Base-by-base conservation (phyloP, 2,329 filamentous ascomycete genomes). In the Parastagonospora avenae region DNA sequence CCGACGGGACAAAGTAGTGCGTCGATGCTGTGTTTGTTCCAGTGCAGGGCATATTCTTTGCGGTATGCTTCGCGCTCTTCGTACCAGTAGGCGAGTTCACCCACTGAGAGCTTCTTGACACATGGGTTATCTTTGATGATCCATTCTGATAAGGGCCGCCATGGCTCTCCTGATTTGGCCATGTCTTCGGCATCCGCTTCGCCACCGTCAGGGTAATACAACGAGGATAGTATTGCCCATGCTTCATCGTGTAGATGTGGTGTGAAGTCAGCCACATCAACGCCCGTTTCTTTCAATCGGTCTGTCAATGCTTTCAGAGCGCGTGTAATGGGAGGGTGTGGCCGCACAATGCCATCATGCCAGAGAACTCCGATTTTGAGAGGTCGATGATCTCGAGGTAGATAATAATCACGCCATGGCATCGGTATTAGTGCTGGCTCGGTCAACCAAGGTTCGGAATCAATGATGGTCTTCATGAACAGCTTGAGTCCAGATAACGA, bases 321-420 rank as follows among this genome's bases (percentile, higher is more conserved):
- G 5, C 85, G 78, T 0, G 77, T 72, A 2, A 90, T 79, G 0
- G 87, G 87, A 2, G 88, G 86, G 44, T 89, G 88, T 0, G 88
- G 87, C 5, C 72, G 77, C 4, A 88, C 86, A 42, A 85, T 77
- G 8, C 81, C 83, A 64, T 90, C 88, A 67, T 86, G 76, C 80
- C 82, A 85, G 70, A 89, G 77, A 29, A 90, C 80, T 4, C 77
- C 87, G 46, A 90, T 75, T 37, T 76, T 81, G 19, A 89, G 68
- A 10, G 57, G 56, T 4, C 58, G 46, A 24, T 24, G 19, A 46
- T 51, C 50, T 50, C 39, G 41, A 8, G 64, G 59, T n/a, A 68
- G 27, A 7, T 46, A 36, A 42, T 60, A 56, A 6, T 79, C 36
- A 28, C 65, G 69, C 84, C 85, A 88, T 0, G 83, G 81, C 19